Percentiles rank a stretch among this genome's conserved stretches.
These are phyloP conservation scores for Tricholoma furcatifolium DNA, from an alignment of 768 basidiomycete species.

Conservation along the genomic window DNA sequence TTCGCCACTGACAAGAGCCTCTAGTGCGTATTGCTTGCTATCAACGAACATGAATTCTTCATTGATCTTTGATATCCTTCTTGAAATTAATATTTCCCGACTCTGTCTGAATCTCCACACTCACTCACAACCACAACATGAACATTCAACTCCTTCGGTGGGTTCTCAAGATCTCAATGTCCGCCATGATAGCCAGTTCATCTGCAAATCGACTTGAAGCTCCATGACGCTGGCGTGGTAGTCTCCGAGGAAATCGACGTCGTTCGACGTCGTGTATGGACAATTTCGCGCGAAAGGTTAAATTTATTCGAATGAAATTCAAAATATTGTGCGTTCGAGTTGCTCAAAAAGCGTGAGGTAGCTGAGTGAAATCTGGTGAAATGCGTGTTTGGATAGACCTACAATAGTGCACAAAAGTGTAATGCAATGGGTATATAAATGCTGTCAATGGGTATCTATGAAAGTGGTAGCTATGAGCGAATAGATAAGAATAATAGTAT, in stretches of 20 bases:
- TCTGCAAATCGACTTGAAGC: slow-evolving; percentile 84
- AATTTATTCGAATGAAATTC: slow-evolving; percentile 13
- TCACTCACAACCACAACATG: slow-evolving; percentile 86
- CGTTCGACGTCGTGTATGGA: slow-evolving; percentile 57
- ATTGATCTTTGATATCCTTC: not conserved
- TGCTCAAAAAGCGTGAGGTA: too few species aligned
- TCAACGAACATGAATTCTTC: not conserved
- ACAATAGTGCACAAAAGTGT: too few species aligned
- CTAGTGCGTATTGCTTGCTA: slow-evolving; percentile 32
- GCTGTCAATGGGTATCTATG: too few species aligned
- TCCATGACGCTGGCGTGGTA: slow-evolving; percentile 82
- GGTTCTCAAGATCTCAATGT: too few species aligned
- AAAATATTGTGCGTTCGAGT: slow-evolving; percentile 35
- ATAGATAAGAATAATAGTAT: too few species aligned
- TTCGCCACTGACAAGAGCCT: slow-evolving; percentile 36
- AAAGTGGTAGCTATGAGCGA: too few species aligned
- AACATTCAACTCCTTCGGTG: too few species aligned
- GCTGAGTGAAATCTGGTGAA: too few species aligned
- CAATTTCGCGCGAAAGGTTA: slow-evolving; percentile 41
- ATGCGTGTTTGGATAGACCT: too few species aligned
- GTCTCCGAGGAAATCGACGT: slow-evolving; percentile 52
- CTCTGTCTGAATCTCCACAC: slow-evolving; percentile 92
- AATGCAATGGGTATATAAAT: too few species aligned
- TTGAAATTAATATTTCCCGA: slow-evolving; percentile 78
- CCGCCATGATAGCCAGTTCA: slow-evolving; percentile 84